phyloP scores from a whole-genome alignment of 257 asterid species.

The Solanum piurae region DNA sequence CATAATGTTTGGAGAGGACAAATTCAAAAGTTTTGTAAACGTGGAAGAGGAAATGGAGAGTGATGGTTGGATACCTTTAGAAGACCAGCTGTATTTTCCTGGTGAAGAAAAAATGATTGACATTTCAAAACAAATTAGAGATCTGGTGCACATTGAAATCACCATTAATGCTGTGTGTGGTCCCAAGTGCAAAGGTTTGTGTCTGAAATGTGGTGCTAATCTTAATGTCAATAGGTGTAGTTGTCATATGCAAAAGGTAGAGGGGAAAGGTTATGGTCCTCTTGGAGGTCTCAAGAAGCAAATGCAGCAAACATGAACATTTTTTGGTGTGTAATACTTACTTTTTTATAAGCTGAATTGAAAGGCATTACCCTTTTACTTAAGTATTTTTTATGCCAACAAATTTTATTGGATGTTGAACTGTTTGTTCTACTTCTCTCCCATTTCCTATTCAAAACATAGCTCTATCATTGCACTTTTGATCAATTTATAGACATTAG shows the following conservation, averaged over 20 bases:
- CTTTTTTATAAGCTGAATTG: not conserved
- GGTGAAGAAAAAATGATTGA: conserved; percentile 43
- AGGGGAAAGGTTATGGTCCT: conserved; percentile 47
- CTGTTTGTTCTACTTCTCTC: not conserved
- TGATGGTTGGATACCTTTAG: conserved; percentile 39
- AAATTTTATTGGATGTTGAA: not conserved
- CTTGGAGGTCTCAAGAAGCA: conserved; percentile 52
- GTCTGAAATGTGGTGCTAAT: conserved; percentile 66
- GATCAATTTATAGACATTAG: not conserved
- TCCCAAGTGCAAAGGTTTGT: conserved; percentile 67
- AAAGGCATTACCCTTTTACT: not conserved
- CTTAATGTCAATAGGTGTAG: conserved; percentile 46
- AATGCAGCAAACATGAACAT: conserved; percentile 45
- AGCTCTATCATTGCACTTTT: not conserved
- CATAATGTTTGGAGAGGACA: conserved; percentile 38
- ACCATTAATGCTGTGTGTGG: conserved; percentile 57
- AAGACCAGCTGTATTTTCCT: conserved; percentile 76
- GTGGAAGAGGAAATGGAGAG: conserved; percentile 21
- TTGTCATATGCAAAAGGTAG: conserved; percentile 26
- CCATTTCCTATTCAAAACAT: not conserved
- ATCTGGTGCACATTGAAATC: conserved; percentile 79
- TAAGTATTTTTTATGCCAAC: not conserved
- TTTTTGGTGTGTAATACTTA: not conserved
- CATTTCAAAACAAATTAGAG: conserved; percentile 83
- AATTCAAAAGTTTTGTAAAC: conserved; percentile 4